These are phyloP conservation scores for Cymbomonas tetramitiformis DNA, from an alignment of 139 green algal genomes.

Conservation along the genomic window DNA sequence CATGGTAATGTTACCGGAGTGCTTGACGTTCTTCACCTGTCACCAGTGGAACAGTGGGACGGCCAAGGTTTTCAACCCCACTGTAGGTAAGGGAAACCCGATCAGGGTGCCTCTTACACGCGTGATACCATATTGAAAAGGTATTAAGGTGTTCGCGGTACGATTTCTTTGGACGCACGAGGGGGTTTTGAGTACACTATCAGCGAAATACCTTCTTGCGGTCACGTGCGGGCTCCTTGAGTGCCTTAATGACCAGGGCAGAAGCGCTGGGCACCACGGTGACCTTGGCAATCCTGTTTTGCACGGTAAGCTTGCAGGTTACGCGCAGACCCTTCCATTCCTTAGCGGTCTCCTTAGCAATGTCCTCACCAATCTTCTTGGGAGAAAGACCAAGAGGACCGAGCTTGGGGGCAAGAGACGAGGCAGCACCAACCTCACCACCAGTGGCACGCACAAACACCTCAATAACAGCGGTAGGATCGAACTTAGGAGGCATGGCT, in stretches of 20 bases:
- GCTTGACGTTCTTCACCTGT: constrained; percentile 98
- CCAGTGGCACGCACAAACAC: constrained; percentile 93
- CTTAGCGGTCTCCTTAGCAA: constrained; percentile 97
- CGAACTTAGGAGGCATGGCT: constrained; percentile 96
- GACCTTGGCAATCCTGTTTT: constrained; percentile 95
- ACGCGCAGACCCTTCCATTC: constrained; percentile 98
- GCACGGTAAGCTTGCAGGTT: constrained; percentile 93
- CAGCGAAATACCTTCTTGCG: constrained; percentile 94
- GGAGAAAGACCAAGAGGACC: constrained; percentile 95
- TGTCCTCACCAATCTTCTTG: constrained; percentile 99
- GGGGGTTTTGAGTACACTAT: too few species aligned
- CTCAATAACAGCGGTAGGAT: constrained; percentile 72
- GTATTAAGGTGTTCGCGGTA: too few species aligned
- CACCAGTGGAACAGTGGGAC: too few species aligned
- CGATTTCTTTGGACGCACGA: too few species aligned
- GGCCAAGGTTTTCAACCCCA: too few species aligned
- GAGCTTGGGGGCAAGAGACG: constrained; percentile 96
- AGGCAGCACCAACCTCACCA: constrained; percentile 92
- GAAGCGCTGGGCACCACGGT: constrained; percentile 86
- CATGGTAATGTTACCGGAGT: constrained; percentile 85
- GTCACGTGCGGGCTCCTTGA: constrained; percentile 87
- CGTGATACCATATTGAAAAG: too few species aligned
- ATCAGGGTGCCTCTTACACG: too few species aligned
- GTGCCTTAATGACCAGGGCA: constrained; percentile 91
- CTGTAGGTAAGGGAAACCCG: too few species aligned